Base-by-base conservation (phyloP, 768 basidiomycete genomes). In the Galerina sulciceps region DNA sequence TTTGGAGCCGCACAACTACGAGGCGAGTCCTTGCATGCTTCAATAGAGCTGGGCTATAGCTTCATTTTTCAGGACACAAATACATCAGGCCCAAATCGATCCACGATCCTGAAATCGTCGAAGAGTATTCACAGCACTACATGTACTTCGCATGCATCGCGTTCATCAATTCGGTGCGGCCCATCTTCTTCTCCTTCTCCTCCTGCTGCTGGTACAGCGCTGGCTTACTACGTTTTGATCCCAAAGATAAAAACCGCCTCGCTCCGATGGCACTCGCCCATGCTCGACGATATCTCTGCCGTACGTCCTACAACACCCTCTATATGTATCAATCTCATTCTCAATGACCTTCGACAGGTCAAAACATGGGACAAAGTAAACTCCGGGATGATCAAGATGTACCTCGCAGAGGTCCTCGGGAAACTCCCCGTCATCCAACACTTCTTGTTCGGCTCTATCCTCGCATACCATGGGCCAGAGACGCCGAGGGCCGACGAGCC, bases 321-420 rank as follows among this genome's bases (percentile, higher is more conserved):
- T 51, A 23, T 23, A n/a, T n/a, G n/a, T n/a, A 40, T 13, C 15
- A 22, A 42, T 49, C 23, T 13, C 53, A 44, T 11, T 42, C 50
- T 40, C n/a, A 2, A n/a, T n/a, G n/a, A 40, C 35, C 18, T 10
- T 55, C 20, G 43, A 6, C 79, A 88, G 88, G 78, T 93, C 4
- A 94, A 91, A 73, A 89, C 91, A 10, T 99, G 96, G 96, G 91
- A 93, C 67, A 99, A 97, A 72, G 94, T 98, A 63, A 98, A 99
- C 72, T 75, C 81, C 5, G 96, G 96, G 4, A 97, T 99, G 94
- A 81, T 92, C 74, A 99, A 98, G 73, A 99, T 99, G 96, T 99
- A 96, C 76, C 81, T 81, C 43, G 96, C 94, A 37, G 96, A 99
- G 73, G 96, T 99, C 0, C 81, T 99, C 10, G 91, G 89, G 58